Evolutionary conservation across 164 flowering plant genomes (phyloP).

Genomic region (Saururus chinensis): DNA sequence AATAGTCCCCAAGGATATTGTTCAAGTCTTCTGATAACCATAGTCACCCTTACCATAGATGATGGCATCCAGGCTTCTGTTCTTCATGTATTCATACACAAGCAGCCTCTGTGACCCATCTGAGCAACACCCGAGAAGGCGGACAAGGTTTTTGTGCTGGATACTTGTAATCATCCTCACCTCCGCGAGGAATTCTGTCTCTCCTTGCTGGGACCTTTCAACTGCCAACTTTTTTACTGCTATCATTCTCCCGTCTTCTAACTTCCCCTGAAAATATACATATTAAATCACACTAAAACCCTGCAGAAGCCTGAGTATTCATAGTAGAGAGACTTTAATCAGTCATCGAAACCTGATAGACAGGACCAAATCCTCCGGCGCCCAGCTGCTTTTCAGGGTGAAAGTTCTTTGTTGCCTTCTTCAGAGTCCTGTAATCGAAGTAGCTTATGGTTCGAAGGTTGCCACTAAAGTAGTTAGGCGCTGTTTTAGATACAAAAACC

Average conservation of each 20-base stretch:
- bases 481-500: conserved; percentile 12
- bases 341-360: conserved; percentile 31
- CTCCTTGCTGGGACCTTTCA: conserved; percentile 64
- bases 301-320: not conserved
- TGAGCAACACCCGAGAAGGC: conserved; percentile 70
- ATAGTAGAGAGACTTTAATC: not conserved
- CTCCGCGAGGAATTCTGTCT: conserved; percentile 60
- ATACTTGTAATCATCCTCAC: conserved; percentile 65
- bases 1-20: not conserved
- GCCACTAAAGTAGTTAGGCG: conserved; percentile 34
- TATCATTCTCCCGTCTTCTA: conserved; percentile 43
- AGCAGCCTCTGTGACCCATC: conserved; percentile 56
- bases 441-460: conserved; percentile 46
- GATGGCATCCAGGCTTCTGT: conserved; percentile 50
- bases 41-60: conserved; percentile 34
- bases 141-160: conserved; percentile 70
- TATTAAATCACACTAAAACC: not conserved
- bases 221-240: conserved; percentile 52
- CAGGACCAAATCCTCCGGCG: conserved; percentile 73
- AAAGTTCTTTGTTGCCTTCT: conserved; percentile 67
- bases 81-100: conserved; percentile 68
- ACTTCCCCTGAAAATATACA: conserved; percentile 31
- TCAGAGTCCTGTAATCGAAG: conserved; percentile 37
- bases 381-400: conserved; percentile 45
- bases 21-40: not conserved